These are phyloP conservation scores for Lachancea sp. DNA, from an alignment of 805 yeast genomes.

Conservation along the genomic window DNA sequence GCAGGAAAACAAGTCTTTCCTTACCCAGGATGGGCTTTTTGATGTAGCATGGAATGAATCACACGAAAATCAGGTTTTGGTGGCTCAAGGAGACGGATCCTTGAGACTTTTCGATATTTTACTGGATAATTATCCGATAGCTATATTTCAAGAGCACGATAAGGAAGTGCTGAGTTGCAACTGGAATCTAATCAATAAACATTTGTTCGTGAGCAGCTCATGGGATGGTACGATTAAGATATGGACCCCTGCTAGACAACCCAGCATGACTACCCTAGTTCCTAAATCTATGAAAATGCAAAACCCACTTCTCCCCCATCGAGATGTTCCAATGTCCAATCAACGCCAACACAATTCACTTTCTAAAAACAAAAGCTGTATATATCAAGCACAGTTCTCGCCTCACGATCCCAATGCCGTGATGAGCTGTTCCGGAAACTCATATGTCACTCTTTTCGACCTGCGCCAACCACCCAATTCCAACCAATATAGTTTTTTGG, in stretches of 20 bases:
- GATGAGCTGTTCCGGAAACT: conserved; percentile 64
- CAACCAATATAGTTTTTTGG: conserved; percentile 49
- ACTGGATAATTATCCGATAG: conserved; percentile 61
- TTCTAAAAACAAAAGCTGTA: conserved; percentile 46
- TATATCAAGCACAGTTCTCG: conserved; percentile 74
- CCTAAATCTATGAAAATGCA: conserved; percentile 25
- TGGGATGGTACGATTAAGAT: conserved; percentile 90
- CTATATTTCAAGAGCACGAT: conserved; percentile 69
- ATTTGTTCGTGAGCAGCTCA: conserved; percentile 65
- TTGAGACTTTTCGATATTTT: conserved; percentile 74
- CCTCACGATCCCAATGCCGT: conserved; percentile 75
- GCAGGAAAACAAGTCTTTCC: conserved; percentile 50
- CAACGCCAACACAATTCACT: conserved; percentile 32
- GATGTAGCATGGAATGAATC: conserved; percentile 85
- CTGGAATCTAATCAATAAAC: conserved; percentile 68
- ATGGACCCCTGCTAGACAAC: conserved; percentile 60
- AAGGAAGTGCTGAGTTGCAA: conserved; percentile 67
- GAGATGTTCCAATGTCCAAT: conserved; percentile 34
- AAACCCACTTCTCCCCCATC: conserved; percentile 20
- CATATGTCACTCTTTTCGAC: conserved; percentile 78
- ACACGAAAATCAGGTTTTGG: conserved; percentile 79
- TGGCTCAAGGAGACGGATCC: conserved; percentile 88
- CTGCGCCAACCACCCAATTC: conserved; percentile 59
- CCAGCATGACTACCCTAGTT: conserved; percentile 52
- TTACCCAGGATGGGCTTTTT: conserved; percentile 90